phyloP scores from a whole-genome alignment of 2,329 filamentous ascomycete genomes.

The Fusarium sp. region DNA sequence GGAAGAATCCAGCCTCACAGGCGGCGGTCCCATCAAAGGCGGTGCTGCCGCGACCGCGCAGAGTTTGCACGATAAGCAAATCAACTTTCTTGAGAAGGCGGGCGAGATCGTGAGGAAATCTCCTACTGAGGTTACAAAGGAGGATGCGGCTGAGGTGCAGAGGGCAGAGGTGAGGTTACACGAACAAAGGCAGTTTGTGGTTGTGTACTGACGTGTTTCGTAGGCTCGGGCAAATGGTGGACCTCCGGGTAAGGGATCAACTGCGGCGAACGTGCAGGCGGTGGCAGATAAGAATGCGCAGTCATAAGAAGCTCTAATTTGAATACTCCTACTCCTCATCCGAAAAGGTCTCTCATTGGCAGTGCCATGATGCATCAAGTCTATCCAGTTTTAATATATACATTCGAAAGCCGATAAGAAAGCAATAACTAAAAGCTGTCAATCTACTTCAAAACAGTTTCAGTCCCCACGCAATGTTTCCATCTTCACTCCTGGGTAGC shows the following conservation, averaged over 20 bases:
- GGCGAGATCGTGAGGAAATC: slow-evolving; percentile 23
- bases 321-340: too few relatives aligned
- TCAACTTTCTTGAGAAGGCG: slow-evolving; percentile 30
- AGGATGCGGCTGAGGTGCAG: slow-evolving; percentile 31
- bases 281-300: slow-evolving; percentile 22
- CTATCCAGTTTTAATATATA: too few relatives aligned
- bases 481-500: too few relatives aligned
- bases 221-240: slow-evolving; percentile 21
- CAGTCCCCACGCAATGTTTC: too few relatives aligned
- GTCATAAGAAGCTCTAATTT: background rate
- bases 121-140: slow-evolving; percentile 19
- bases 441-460: too few relatives aligned
- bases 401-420: too few relatives aligned
- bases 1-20: slow-evolving; percentile 32
- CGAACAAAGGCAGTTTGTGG: accelerated
- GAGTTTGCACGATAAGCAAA: slow-evolving; percentile 25
- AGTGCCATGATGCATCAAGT: too few relatives aligned
- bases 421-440: too few relatives aligned
- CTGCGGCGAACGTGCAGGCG: slow-evolving; percentile 23
- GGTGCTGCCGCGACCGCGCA: slow-evolving; percentile 29
- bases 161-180: slow-evolving; percentile 19
- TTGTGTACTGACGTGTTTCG: background rate
- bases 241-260: slow-evolving; percentile 23
- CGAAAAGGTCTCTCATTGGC: too few relatives aligned
- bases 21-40: slow-evolving; percentile 28